A percentile compares a stretch with the other conserved stretches of the same genome.
Conservation (phyloP, 2,329 filamentous ascomycete species). For the Aspergillus transmontanensis region DNA sequence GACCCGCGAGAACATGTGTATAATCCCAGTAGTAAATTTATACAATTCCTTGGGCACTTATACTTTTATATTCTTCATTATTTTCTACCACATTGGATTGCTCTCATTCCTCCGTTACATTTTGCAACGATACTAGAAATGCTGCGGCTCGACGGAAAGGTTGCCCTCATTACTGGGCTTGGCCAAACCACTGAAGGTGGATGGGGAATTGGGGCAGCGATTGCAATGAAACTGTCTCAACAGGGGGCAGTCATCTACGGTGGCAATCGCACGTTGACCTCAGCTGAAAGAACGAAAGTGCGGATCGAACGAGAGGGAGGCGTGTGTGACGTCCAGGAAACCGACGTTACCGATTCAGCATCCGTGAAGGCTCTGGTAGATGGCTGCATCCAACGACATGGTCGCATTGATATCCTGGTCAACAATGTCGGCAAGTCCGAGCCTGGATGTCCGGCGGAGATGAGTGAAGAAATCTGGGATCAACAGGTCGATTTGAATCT, state of each 20-base stretch:
- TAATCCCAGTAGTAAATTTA: too few relatives aligned
- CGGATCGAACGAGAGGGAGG: slow-evolving; percentile 40
- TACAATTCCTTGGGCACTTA: too few relatives aligned
- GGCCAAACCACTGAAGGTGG: slow-evolving; percentile 42
- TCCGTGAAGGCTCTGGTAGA: slow-evolving; percentile 57
- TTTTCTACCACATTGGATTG: too few relatives aligned
- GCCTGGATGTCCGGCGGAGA: slow-evolving; percentile 52
- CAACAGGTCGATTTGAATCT: slow-evolving; percentile 58
- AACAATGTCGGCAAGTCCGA: slow-evolving; percentile 64
- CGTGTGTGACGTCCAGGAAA: slow-evolving; percentile 45
- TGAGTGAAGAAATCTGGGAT: slow-evolving; percentile 56
- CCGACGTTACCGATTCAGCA: slow-evolving; percentile 55
- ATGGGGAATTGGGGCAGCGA: slow-evolving; percentile 57
- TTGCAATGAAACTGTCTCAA: slow-evolving; percentile 50
- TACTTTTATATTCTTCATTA: too few relatives aligned
- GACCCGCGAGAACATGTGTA: background rate
- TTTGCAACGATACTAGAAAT: slow-evolving; percentile 3
- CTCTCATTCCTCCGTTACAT: background rate
- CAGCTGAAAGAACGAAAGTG: slow-evolving; percentile 44
- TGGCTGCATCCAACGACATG: slow-evolving; percentile 54
- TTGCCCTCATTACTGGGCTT: slow-evolving; percentile 29
- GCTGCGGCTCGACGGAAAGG: slow-evolving; percentile 25
- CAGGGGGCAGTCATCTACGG: slow-evolving; percentile 55
- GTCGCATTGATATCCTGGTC: slow-evolving; percentile 61
- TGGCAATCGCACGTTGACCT: slow-evolving; percentile 50